A percentile compares a stretch with the other conserved stretches of the same genome.
Conservation (phyloP, 1,139 yeast genomes). For the Yamadazyma pseudoaaseri region DNA sequence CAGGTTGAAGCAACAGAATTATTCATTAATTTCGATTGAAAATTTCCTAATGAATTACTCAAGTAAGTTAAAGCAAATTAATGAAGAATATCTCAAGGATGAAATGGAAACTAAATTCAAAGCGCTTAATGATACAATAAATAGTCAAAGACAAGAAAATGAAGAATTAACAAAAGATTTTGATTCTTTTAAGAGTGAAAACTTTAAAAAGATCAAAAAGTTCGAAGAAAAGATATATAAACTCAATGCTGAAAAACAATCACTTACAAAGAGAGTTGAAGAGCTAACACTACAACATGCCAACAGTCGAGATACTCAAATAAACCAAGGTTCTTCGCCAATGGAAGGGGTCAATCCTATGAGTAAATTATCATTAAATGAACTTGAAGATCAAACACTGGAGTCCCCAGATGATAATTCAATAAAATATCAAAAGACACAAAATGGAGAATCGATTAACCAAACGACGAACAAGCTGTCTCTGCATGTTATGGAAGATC, state of each 20-base stretch:
- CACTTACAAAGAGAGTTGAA: slow-evolving; percentile 12
- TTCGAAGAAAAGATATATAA: slow-evolving; percentile 19
- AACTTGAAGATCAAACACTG: slow-evolving; percentile 3
- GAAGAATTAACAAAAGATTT: slow-evolving; percentile 21
- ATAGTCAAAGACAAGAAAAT: slow-evolving; percentile 18
- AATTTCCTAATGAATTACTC: slow-evolving; percentile 31
- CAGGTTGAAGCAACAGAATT: slow-evolving; percentile 37
- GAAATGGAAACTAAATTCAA: slow-evolving; percentile 22
- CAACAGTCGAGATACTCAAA: slow-evolving; percentile 1
- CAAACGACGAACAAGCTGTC: background rate
- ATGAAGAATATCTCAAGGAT: slow-evolving; percentile 23
- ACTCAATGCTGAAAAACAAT: slow-evolving; percentile 18
- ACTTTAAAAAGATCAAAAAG: slow-evolving; percentile 16
- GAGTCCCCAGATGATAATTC: background rate
- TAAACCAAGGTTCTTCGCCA: background rate
- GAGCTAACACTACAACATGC: slow-evolving; percentile 6
- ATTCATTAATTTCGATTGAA: slow-evolving; percentile 30
- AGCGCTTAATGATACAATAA: slow-evolving; percentile 21
- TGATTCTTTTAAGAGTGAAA: slow-evolving; percentile 20
- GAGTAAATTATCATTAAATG: slow-evolving; percentile 4
- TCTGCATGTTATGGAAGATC: slow-evolving; percentile 1
- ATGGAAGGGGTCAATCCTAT: background rate
- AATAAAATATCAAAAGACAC: background rate
- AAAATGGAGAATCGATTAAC: background rate
- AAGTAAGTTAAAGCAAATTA: slow-evolving; percentile 26